phyloP scores from a whole-genome alignment of 148 eudicot genomes.

The Beta vulgaris region DNA sequence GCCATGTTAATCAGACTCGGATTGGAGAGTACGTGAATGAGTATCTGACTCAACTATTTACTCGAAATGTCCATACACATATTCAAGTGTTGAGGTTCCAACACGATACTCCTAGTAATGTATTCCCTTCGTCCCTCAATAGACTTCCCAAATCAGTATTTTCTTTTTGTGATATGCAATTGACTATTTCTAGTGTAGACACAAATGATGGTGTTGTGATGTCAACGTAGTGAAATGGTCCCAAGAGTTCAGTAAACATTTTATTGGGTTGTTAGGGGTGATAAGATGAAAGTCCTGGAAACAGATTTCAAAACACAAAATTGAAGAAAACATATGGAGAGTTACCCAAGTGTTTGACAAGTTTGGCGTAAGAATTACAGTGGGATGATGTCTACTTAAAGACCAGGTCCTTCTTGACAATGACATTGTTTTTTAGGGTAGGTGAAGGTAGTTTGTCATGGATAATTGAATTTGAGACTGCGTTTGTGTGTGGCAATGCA shows the following conservation, averaged over 20 bases:
- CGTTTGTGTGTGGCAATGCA: too few relatives aligned
- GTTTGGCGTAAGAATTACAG: not conserved
- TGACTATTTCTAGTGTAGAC: not conserved
- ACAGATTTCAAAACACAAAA: not conserved
- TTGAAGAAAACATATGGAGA: not conserved
- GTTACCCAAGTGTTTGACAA: not conserved
- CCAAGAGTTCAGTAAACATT: not conserved
- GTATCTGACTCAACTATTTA: too few relatives aligned
- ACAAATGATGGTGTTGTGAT: not conserved
- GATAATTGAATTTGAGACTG: too few relatives aligned
- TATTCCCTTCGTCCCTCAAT: too few relatives aligned
- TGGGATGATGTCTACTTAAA: slow-evolving; percentile 9
- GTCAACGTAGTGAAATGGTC: slow-evolving; percentile 14
- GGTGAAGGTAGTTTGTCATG: not conserved
- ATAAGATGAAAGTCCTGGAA: not conserved
- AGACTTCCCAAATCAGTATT: too few relatives aligned
- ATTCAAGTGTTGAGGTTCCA: too few relatives aligned
- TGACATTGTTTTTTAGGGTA: not conserved
- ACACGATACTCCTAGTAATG: too few relatives aligned
- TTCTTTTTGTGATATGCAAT: too few relatives aligned
- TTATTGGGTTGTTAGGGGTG: not conserved
- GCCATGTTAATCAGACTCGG: too few relatives aligned
- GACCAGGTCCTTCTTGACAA: not conserved
- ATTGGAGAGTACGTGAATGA: too few relatives aligned
- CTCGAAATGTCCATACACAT: too few relatives aligned